phyloP scores from a whole-genome alignment of 164 flowering plant genomes.

The Kalanchoe fedtschenkoi region DNA sequence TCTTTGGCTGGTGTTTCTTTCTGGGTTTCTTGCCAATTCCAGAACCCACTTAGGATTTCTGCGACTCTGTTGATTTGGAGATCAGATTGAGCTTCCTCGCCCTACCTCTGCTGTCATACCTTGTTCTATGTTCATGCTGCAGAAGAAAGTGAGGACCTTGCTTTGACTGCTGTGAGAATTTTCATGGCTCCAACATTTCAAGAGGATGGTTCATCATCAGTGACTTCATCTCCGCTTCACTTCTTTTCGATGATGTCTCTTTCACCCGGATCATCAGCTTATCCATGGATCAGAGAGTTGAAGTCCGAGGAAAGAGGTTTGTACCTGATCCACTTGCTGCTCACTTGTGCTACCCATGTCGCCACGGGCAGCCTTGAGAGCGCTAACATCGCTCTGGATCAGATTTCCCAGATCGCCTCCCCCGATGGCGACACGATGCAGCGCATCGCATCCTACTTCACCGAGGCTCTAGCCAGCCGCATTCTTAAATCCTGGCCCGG shows the following conservation, averaged over 20 bases:
- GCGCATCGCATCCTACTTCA: conserved; percentile 40
- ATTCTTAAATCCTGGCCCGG: conserved; percentile 45
- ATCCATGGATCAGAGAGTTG: conserved; percentile 34
- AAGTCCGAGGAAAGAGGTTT: conserved; percentile 50
- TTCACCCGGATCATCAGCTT: conserved; percentile 38
- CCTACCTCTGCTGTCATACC: too few species aligned
- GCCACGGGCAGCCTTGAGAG: conserved; percentile 35
- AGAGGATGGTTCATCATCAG: conserved; percentile 41
- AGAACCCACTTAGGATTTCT: conserved; percentile 27
- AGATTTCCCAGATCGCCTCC: conserved; percentile 40
- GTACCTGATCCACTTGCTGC: conserved; percentile 34
- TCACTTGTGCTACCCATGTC: conserved; percentile 40
- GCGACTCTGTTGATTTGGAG: background rate
- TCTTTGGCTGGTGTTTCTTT: conserved; percentile 14
- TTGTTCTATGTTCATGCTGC: background rate
- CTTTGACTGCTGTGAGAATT: background rate
- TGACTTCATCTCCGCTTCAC: conserved; percentile 38
- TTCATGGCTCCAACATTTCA: conserved; percentile 22
- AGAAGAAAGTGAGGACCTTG: too few species aligned
- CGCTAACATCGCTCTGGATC: conserved; percentile 39
- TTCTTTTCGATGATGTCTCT: conserved; percentile 34
- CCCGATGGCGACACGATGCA: conserved; percentile 50
- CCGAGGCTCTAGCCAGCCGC: conserved; percentile 42
- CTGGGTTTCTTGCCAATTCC: conserved; percentile 33
- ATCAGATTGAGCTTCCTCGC: too few species aligned